phyloP scores from a whole-genome alignment of 192 early-diverging fungal genomes.

The Tieghemiomyces parasiticus region DNA sequence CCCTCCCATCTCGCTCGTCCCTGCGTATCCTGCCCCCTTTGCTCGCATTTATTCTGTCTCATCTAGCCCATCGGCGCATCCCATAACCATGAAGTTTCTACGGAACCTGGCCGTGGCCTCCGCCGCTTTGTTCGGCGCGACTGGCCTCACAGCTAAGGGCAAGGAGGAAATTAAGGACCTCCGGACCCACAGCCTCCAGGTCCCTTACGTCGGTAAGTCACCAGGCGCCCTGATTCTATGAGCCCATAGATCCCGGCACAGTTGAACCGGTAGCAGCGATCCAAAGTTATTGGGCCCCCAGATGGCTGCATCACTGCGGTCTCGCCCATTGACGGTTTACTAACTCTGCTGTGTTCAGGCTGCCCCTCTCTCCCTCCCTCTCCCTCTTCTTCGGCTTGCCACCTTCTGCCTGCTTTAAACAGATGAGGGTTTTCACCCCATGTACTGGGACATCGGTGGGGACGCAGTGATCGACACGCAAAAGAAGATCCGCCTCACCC shows the following conservation, averaged over 20 bases:
- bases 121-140: neutral
- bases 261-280: no score
- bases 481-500: conserved; percentile 70
- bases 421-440: conserved; percentile 63
- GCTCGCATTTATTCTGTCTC: neutral
- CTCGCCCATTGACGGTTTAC: neutral
- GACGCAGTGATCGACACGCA: conserved; percentile 82
- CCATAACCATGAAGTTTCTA: neutral
- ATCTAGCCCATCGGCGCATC: neutral
- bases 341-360: neutral
- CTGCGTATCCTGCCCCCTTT: neutral
- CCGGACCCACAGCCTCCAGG: neutral
- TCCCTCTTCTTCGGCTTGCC: no score
- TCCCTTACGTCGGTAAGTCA: conserved; percentile 4
- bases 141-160: neutral
- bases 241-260: neutral
- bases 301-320: neutral
- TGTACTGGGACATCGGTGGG: conserved; percentile 94
- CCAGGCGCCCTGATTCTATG: neutral
- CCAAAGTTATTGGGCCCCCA: neutral
- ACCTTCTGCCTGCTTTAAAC: no score
- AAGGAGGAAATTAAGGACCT: neutral
- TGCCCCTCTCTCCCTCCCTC: no score
- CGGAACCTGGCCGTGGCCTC: neutral
- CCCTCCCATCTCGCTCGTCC: neutral